These are phyloP conservation scores for Blastobotrys aristatus DNA, from an alignment of 1,139 yeast genomes.

Conservation along the genomic window DNA sequence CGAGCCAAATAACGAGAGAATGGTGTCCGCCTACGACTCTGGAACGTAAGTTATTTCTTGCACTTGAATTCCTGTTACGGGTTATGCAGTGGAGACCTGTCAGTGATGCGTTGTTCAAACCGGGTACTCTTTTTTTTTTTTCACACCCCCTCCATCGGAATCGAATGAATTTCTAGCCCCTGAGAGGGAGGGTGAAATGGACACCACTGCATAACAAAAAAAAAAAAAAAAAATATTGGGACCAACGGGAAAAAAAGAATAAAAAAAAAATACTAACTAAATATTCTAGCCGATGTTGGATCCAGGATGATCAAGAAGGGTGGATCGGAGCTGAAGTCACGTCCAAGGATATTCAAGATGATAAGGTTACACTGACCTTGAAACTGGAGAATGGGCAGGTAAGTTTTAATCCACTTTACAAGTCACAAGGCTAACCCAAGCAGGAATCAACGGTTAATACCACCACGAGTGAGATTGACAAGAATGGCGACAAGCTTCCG, in stretches of 20 bases:
- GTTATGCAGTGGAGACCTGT: too few relatives aligned
- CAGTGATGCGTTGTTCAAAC: too few relatives aligned
- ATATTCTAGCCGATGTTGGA: conserved; percentile 72
- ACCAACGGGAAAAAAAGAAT: background rate
- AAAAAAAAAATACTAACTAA: background rate
- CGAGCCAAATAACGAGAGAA: too few relatives aligned
- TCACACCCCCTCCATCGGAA: too few relatives aligned
- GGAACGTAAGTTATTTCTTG: conserved; percentile 28
- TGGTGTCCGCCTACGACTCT: conserved; percentile 30
- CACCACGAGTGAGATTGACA: conserved; percentile 43
- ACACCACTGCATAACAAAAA: too few relatives aligned
- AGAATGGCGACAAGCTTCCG: conserved; percentile 44
- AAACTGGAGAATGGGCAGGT: conserved; percentile 52
- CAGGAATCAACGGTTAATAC: conserved; percentile 28
- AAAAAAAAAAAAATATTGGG: background rate
- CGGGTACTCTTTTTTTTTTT: background rate
- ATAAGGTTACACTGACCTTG: conserved; percentile 55
- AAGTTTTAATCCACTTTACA: conserved; percentile 17
- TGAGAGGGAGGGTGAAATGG: conserved; percentile 1
- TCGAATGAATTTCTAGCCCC: conserved; percentile 4
- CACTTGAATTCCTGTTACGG: background rate
- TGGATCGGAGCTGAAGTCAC: conserved; percentile 88
- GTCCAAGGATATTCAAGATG: conserved; percentile 46
- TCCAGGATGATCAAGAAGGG: conserved; percentile 80
- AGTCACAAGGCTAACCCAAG: too few relatives aligned